Base-by-base conservation (phyloP, 169 alveolate species). In the Cryptosporidium ubiquitum region DNA sequence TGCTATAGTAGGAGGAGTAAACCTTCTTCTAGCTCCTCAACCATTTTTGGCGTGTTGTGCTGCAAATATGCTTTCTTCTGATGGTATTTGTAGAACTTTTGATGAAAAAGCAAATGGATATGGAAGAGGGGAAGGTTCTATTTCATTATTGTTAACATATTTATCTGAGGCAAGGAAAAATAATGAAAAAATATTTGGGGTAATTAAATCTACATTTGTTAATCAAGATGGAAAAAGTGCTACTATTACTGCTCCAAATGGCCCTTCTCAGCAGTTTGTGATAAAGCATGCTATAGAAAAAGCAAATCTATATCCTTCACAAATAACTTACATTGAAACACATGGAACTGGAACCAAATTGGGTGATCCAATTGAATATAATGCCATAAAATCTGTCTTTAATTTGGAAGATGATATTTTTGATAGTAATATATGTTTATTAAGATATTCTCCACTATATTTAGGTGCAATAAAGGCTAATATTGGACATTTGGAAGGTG, bases 61-160 rank as follows among this genome's bases (percentile, higher is more conserved):
- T 60, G 93, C 96, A 7, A 91, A 93, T 40, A 93, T 91, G 91
- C 91, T 94, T 37, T 91, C 95, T 1, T 66, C 29, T 20, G 94
- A 91, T 14, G 95, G 96, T 26, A 60, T 93, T 35, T 94, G 96
- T 69, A 91, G 85, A 70, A 91, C 95, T 23, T 94, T 94, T 61
- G 96, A 94, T 68, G 69, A 68, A 33, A 64, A 69, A 20, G 96
- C 96, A 12, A 85, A 86, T 33, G 96, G 96, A 51, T 93, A 91
- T 52, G 93, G 92, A 23, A 84, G 96, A 16, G 96, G 96, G 14
- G 96, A 94, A 68, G 94, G 94, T 14, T 84, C 91, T 55, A 85
- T 92, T 31, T 71, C 92, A 35, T 64, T 91, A 64, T 64, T 89
- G 52, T 69, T 89, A 73, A 68, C 85, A 33, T 35, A 18, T 37